Base-by-base conservation (phyloP, 73 alveolate genomes). In the Tetrahymena elliotti region DNA sequence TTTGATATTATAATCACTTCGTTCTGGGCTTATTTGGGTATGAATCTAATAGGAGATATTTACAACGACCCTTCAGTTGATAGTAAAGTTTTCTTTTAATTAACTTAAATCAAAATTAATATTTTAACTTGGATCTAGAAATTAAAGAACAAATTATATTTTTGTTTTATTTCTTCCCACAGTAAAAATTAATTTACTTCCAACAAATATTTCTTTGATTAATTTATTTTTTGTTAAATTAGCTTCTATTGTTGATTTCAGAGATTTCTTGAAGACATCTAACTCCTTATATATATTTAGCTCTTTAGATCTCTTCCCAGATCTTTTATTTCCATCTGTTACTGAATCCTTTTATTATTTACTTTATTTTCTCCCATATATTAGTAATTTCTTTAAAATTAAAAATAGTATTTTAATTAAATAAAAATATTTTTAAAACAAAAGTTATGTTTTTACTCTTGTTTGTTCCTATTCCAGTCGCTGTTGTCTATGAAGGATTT, bases 401-500 rank as follows among this genome's bases (percentile, higher is more conserved):
- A 27, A 8, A 2, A 7, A 1, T 10, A 68, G n/a, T 68, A 18
- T 27, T 4, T 18, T 11, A 68, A 27, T 31, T 68, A 27, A 68
- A 68, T 3, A 4, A 68, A 68, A 68, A 18, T 27, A 68, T 10
- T 1, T 24, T 88, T 13, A 38, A 40, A 15, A 84, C 47, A 37
- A 31, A 52, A 88, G 47, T 94, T 31, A 84, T 94, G 83, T 94
- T 94, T 27, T n/a, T 94, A 7, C 93, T 94, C 9, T 83, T 94
- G 35, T 94, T 94, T 52, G 82, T 52, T 40, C 96, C 96, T 0
- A 94, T 94, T 8, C 96, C 96, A 24, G 82, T 94, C 3, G 96
- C 96, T 11, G 96, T 94, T 13, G 96, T 94, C 3, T 94, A 94
- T 92, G 96, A 94, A 92, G 96, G 96, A 6, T 94, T 94, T 36